phyloP scores from a whole-genome alignment of 305 asterid genomes.

The Nicotiana rustica region DNA sequence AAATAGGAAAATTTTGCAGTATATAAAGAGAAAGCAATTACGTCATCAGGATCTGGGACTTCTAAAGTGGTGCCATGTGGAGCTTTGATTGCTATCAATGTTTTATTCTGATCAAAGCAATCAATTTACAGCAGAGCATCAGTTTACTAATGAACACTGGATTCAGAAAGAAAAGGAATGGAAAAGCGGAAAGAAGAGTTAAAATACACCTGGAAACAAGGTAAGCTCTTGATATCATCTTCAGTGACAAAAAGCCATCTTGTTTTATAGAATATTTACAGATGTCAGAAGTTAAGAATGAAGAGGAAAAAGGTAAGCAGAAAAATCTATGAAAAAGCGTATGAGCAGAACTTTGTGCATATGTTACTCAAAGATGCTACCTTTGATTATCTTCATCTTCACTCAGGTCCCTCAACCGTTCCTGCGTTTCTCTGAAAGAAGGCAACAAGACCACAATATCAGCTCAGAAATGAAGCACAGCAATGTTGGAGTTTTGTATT shows the following conservation, averaged over 20 bases:
- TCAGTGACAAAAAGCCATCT: conserved; percentile 92
- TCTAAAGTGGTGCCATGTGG: conserved; percentile 96
- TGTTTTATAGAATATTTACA: conserved; percentile 6
- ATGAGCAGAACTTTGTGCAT: not conserved
- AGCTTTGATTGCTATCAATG: conserved; percentile 92
- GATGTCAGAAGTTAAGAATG: conserved; percentile 29
- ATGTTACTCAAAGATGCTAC: conserved; percentile 44
- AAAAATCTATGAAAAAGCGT: conserved; percentile 17
- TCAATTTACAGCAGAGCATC: not conserved
- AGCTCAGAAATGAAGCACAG: not conserved
- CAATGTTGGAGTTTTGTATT: not conserved
- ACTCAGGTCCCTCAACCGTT: conserved; percentile 60
- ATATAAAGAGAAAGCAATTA: conserved; percentile 37
- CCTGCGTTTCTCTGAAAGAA: conserved; percentile 73
- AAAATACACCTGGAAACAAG: conserved; percentile 77
- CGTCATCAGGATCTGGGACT: conserved; percentile 98
- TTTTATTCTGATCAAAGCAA: conserved; percentile 67
- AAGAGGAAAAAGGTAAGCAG: conserved; percentile 32
- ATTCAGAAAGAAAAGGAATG: not conserved
- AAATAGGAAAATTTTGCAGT: not conserved
- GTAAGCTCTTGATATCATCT: conserved; percentile 83
- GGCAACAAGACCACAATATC: conserved; percentile 19
- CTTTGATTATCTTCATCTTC: conserved; percentile 72
- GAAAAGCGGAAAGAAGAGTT: conserved; percentile 15
- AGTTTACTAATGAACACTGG: not conserved